Percentiles rank a stretch among this genome's conserved stretches.
These are phyloP conservation scores for Pisolithus marmoratus DNA, from an alignment of 768 basidiomycete species.

Conservation along the genomic window DNA sequence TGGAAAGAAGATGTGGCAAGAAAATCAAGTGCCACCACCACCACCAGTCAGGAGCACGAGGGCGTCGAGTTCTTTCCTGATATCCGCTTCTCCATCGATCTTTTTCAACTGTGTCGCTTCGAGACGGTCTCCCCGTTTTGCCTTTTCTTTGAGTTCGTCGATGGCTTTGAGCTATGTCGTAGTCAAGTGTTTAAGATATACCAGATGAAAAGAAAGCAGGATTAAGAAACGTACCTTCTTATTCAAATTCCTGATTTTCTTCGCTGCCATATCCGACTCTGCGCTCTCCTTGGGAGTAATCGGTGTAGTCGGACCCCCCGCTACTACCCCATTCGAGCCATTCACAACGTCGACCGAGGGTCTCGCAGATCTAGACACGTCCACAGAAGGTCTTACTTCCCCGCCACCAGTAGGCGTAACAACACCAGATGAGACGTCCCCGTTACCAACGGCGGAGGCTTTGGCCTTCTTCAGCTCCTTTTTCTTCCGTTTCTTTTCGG, in stretches of 20 bases:
- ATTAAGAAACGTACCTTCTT: slow-evolving; percentile 70
- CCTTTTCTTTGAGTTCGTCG: slow-evolving; percentile 93
- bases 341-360: slow-evolving; percentile 34
- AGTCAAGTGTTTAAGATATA: too few relatives aligned
- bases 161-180: slow-evolving; percentile 86
- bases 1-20: too few relatives aligned
- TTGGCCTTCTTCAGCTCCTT: slow-evolving; percentile 55
- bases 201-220: slow-evolving; percentile 3
- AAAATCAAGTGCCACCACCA: too few relatives aligned
- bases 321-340: slow-evolving; percentile 7
- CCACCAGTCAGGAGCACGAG: background rate
- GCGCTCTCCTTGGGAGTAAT: slow-evolving; percentile 50
- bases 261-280: slow-evolving; percentile 74
- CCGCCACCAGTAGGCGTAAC: slow-evolving; percentile 22
- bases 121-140: slow-evolving; percentile 81
- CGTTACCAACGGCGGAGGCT: slow-evolving; percentile 25
- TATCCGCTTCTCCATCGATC: slow-evolving; percentile 86
- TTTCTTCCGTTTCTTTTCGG: slow-evolving; percentile 42
- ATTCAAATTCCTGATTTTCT: slow-evolving; percentile 91
- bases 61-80: slow-evolving; percentile 67
- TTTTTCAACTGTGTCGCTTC: slow-evolving; percentile 96
- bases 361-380: slow-evolving; percentile 22
- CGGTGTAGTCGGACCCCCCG: slow-evolving; percentile 15
- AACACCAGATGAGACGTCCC: slow-evolving; percentile 14
- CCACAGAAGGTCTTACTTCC: too few relatives aligned